Base-by-base conservation (phyloP, 106 monocot genomes). In the Amphibolis antarctica region DNA sequence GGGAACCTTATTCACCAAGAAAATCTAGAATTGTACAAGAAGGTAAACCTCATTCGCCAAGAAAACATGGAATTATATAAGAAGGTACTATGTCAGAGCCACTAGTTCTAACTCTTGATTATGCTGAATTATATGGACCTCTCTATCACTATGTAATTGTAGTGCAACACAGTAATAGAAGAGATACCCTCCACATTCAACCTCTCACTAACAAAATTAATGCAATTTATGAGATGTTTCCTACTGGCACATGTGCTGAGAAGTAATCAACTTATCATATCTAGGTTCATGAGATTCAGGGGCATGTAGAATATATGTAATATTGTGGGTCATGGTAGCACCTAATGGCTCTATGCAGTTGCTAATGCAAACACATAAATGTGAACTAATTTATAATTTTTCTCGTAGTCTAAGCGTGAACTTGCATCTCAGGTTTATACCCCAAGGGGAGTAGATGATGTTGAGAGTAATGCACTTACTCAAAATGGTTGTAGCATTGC, bases 21-120 rank as follows among this genome's bases (percentile, higher is more conserved):
- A 68, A 82, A 82, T 60, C 46, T 68, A 28, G 82, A 82, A 52
- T 82, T 82, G 31, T 65, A 74, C 65, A 76, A 79, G 73, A 78
- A 82, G 76, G 72, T 86, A 66, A 82, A 68, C 55, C 62, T 70
- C 10, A 53, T 79, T 59, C 59, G 31, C 64, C 63, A 71, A 67
- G 76, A 79, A 79, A 76, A 82, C 31, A 70, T 69, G 67, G 51
- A 72, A 74, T 64, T 75, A 50, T 60, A 69, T 43, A 75, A 68
- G 44, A 84, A 71, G 67, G 77, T 84, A 73, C 21, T 24, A 36
- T 49, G 26, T 51, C 52, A 36, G 43, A 49, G 9, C 3, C 11
- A 28, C 54, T 10, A 28, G 11, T 7, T 15, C 56, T 10, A 6
- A 42, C 18, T 9, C 3, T 19, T 17, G 49, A 49, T 14, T 19